Conservation (phyloP, 108 stramenopile species). For the Pseudonitzschia pungens region DNA sequence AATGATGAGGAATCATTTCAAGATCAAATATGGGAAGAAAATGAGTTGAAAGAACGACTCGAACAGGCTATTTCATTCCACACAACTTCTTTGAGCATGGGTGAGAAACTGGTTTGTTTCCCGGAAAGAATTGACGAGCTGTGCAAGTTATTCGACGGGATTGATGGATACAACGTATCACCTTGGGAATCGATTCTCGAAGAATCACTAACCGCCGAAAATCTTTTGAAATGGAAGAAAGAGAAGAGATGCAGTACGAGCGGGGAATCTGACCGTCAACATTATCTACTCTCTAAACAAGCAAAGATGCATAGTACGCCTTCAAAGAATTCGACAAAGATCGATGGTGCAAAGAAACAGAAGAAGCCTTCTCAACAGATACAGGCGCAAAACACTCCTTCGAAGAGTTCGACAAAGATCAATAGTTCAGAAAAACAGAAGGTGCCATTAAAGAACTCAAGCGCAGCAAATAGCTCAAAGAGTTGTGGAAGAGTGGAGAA, state of each 20-base stretch:
- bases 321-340: not conserved
- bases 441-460: not conserved
- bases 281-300: not conserved
- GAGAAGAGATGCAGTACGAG: constrained; percentile 8
- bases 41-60: not conserved
- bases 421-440: not conserved
- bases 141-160: constrained; percentile 54
- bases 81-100: constrained; percentile 39
- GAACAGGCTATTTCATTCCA: constrained; percentile 56
- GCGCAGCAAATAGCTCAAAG: not conserved
- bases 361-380: not conserved
- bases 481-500: not conserved
- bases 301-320: not conserved
- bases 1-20: not conserved
- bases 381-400: not conserved
- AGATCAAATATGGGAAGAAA: constrained; percentile 5
- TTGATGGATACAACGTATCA: constrained; percentile 47
- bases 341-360: not conserved
- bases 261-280: not conserved
- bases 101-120: constrained; percentile 64
- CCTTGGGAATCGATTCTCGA: constrained; percentile 47
- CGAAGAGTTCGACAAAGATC: not conserved
- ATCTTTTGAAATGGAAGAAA: constrained; percentile 16
- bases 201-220: constrained; percentile 31
- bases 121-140: constrained; percentile 50